Percentiles rank a stretch among this genome's conserved stretches.
phyloP scores from a whole-genome alignment of 2,329 filamentous ascomycete species.

The Verticillium longisporum region DNA sequence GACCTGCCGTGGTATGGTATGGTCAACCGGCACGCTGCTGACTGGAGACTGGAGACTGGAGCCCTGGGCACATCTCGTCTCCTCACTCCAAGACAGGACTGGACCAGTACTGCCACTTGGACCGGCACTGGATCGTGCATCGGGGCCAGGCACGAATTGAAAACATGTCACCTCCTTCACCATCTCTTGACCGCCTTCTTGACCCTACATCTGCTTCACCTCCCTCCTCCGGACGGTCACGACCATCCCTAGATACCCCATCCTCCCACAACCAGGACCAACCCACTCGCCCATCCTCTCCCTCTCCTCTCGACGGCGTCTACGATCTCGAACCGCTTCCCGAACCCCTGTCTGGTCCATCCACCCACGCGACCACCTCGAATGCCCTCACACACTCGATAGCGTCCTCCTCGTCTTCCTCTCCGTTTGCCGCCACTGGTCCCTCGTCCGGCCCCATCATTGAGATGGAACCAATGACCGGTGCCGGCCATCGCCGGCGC shows the following conservation, averaged over 20 bases:
- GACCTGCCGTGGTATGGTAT: neutral
- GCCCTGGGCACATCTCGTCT: neutral
- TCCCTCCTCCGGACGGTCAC: neutral
- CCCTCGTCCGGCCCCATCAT: slow-evolving; percentile 26
- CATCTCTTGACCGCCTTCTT: neutral
- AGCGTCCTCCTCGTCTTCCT: slow-evolving; percentile 4
- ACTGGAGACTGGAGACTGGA: neutral
- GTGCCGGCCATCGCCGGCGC: slow-evolving; percentile 45
- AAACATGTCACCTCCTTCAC: neutral
- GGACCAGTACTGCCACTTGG: neutral
- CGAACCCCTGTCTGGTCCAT: neutral
- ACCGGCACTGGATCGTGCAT: neutral
- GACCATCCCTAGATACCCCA: neutral
- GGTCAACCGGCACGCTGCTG: neutral
- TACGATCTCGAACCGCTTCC: neutral
- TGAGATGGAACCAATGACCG: slow-evolving; percentile 48
- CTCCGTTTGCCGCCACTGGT: neutral
- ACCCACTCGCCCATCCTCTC: neutral
- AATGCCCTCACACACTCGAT: neutral
- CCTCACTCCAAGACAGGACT: neutral
- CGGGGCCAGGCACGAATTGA: neutral
- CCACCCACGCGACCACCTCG: slow-evolving; percentile 8
- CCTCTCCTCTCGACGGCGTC: neutral
- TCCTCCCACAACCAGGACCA: neutral
- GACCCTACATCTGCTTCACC: neutral